Evolutionary conservation across 345 rosid species (phyloP), one percentile per base, ranked within the genome.

Genomic region (Pugionium dolabratum): DNA sequence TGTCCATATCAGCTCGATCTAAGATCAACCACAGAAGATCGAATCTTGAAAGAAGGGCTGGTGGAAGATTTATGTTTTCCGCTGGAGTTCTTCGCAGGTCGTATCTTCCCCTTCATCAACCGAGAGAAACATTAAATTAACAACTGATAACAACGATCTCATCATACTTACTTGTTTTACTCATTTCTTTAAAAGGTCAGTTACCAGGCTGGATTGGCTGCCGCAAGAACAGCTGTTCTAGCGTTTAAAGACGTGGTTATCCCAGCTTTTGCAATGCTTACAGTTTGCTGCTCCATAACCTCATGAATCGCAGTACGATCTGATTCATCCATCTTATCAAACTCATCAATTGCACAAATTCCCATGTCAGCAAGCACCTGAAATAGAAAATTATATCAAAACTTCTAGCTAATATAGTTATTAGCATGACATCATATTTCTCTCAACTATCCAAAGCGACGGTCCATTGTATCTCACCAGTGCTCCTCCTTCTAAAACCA

Each of bases 341-440:
- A 94, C 77, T 94, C 99, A 73, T 94, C 99, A 75, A 94, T 94
- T 62, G 99, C 99, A 78, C 99, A 94, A 34, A 94, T 94, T 66
- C 99, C 97, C 99, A 90, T 94, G 76, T 94, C 99, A 39, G 97
- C 99, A 52, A 94, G 81, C 36, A 90, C 99, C 99, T 94, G 87
- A 61, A 77, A 81, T 42, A 73, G 9, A 18, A 74, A 26, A 6
- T 45, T 39, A 52, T 6, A 51, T 7, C 7, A 56, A 58, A 55
- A 69, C 66, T n/a, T 45, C 32, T 65, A 28, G 45, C 46, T 55
- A 51, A 53, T 40, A 18, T 18, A 18, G 18, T 0, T 18, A 18
- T 18, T 18, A 18, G 18, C 18, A 18, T 18, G 18, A 18, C 18
- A 18, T 18, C 18, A 18, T 18, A 18, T 18, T 18, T 18, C 18